Conservation (phyloP, 257 asterid species). For the Solanum acaule region DNA sequence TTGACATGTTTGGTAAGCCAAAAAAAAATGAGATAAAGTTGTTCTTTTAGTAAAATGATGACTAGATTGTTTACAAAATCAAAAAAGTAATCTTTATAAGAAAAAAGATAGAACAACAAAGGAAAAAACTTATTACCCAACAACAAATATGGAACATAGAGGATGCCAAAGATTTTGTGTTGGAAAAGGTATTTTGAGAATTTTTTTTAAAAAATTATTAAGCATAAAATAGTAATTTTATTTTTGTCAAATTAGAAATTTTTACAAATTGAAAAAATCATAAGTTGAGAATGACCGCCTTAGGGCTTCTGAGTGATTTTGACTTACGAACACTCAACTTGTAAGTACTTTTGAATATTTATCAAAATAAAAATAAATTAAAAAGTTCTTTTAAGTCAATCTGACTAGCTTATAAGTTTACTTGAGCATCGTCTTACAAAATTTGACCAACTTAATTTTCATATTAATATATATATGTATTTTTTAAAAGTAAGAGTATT, state of each 20-base stretch:
- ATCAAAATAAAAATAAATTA: not conserved
- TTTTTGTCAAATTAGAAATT: no score
- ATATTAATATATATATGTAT: not conserved
- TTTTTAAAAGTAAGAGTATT: not conserved
- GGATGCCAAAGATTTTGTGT: not conserved
- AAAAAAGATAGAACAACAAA: not conserved
- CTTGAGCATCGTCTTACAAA: no score
- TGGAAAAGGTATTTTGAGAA: no score
- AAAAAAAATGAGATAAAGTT: not conserved
- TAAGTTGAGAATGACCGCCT: not conserved
- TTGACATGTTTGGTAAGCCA: not conserved
- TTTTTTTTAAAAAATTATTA: no score
- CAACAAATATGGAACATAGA: not conserved
- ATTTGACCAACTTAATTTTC: not conserved
- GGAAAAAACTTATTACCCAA: not conserved
- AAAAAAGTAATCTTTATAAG: not conserved
- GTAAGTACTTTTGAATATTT: not conserved
- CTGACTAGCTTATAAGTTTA: not conserved
- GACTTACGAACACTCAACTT: not conserved
- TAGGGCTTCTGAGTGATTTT: not conserved
- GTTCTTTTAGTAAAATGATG: not conserved
- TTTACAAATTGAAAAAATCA: not conserved
- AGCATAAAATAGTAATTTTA: no score
- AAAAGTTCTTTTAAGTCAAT: not conserved
- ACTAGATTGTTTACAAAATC: not conserved